Base-by-base conservation (phyloP, 2,329 filamentous ascomycete species). In the Xylariales sp. region DNA sequence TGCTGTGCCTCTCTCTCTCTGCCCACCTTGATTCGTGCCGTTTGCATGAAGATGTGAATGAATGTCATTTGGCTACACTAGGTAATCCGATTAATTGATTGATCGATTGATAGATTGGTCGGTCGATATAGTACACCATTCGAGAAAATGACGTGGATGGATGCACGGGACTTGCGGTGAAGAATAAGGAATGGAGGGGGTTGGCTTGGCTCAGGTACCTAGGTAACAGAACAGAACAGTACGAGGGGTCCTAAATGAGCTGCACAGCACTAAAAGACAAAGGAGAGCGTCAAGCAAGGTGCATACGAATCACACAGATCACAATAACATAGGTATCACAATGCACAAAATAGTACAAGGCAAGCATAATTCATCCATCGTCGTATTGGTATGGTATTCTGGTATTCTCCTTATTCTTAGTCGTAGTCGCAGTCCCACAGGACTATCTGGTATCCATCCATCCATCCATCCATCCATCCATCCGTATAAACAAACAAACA, bases 401-500 rank as follows among this genome's bases (percentile, higher is more conserved):
- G 23, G 23, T 23, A 23, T 23, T 23, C 23, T 23, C 23, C 23
- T 23, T 23, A 23, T 36, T 23, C 50, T 5, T 6, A 43, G 32
- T 36, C 28, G 23, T 10, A 30, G 14, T 12, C 9, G 10, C 39
- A 14, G 39, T 5, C 39, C 5, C 39, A 10, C 5, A 14, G 39
- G 39, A 3, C 39, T 41, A 3, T 66, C 53, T 49, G 48, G 48
- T 67, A 55, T 59, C 59, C 48, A 23, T 23, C 23, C 23, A 23
- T 23, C 23, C 23, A 23, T 23, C 23, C 23, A 23, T 2, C 23
- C n/a, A n/a, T n/a, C 23, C 23, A 23, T 43, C 54, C 48, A 46
- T 36, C 5, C 34, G 28, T 59, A 54, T 59, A 63, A 48, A 49
- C 59, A 67, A 67, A 58, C 48, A 32, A 41, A 23, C 23, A 23